Conservation (phyloP, 805 yeast species). For the Clavispora vitiphila region DNA sequence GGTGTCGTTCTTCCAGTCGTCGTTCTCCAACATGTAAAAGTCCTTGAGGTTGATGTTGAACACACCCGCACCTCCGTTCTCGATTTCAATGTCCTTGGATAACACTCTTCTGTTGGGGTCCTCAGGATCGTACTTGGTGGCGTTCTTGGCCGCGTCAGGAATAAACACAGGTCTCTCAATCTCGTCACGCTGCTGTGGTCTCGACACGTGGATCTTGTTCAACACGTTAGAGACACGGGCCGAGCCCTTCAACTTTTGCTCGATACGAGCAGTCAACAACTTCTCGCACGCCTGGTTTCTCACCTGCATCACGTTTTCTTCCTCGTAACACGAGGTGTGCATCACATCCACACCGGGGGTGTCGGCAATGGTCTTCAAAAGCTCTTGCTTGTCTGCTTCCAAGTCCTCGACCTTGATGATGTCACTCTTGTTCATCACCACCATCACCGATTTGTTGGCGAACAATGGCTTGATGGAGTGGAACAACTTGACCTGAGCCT, state of each 20-base stretch:
- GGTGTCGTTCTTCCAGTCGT: constrained; percentile 94
- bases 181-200: constrained; percentile 86
- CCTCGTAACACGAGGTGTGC: constrained; percentile 90
- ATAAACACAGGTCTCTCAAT: constrained; percentile 71
- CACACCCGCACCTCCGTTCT: constrained; percentile 99
- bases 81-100: constrained; percentile 86
- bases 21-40: constrained; percentile 86
- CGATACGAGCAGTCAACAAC: constrained; percentile 89
- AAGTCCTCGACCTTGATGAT: constrained; percentile 82
- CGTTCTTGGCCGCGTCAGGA: constrained; percentile 65
- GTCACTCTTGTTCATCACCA: constrained; percentile 93
- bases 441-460: constrained; percentile 93
- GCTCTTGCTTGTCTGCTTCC: constrained; percentile 64
- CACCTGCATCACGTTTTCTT: constrained; percentile 91
- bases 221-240: constrained; percentile 83
- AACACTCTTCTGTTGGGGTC: constrained; percentile 80
- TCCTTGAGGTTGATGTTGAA: constrained; percentile 91
- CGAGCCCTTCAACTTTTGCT: constrained; percentile 90
- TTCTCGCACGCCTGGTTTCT: constrained; percentile 97
- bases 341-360: constrained; percentile 85
- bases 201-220: constrained; percentile 93
- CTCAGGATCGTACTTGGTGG: constrained; percentile 65
- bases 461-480: constrained; percentile 95
- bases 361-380: constrained; percentile 59
- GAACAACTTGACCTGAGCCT: constrained; percentile 95